phyloP scores from a whole-genome alignment of 2,329 filamentous ascomycete genomes.

The Parafenestella ontariensis region DNA sequence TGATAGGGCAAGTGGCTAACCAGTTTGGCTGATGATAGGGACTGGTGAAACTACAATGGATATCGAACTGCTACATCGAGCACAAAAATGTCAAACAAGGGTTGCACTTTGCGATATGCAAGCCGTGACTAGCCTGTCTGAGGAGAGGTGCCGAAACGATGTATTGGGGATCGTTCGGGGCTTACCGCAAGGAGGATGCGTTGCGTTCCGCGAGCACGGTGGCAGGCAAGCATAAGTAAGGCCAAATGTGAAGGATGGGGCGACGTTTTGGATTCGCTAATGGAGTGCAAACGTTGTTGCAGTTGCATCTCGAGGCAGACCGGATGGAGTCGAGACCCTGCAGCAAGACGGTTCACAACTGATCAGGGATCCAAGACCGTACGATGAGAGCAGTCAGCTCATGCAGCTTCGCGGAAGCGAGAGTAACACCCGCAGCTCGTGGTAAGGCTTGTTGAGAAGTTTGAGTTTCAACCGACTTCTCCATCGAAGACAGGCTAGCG shows the following conservation, averaged over 20 bases:
- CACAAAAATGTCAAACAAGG: background rate
- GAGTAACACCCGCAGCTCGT: background rate
- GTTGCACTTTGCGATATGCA: constrained; percentile 5
- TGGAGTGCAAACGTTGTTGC: no score
- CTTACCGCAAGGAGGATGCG: constrained; percentile 11
- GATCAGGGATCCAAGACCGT: background rate
- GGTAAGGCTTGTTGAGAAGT: background rate
- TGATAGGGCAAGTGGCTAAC: no score
- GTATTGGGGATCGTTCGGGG: constrained; percentile 4
- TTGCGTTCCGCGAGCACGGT: constrained; percentile 9
- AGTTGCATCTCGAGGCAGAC: background rate
- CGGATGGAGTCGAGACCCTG: constrained; percentile 6
- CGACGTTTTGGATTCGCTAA: no score
- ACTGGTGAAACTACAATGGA: background rate
- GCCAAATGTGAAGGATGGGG: background rate
- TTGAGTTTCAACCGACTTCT: background rate
- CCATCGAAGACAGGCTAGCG: background rate
- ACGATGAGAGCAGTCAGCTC: background rate
- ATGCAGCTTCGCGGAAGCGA: background rate
- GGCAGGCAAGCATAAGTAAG: background rate
- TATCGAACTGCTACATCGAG: background rate
- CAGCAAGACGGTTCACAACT: background rate
- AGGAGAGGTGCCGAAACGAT: constrained; percentile 10
- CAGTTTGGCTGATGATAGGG: no score
- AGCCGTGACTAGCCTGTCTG: constrained; percentile 14